Conservation (phyloP, 208 protist genomes). For the Acanthamoeba lenticulata region DNA sequence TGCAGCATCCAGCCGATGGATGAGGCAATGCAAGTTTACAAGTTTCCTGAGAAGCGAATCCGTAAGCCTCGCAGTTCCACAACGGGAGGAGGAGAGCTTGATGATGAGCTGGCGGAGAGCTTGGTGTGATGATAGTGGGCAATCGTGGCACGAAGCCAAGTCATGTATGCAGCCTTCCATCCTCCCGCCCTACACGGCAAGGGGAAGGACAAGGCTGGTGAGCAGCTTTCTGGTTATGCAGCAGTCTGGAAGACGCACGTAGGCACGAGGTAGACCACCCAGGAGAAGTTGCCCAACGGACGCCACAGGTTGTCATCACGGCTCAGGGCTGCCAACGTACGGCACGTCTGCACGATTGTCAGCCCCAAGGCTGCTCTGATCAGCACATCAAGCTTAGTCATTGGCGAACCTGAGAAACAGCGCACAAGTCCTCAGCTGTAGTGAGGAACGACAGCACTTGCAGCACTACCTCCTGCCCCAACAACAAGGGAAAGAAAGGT, state of each 20-base stretch:
- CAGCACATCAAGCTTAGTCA: not conserved
- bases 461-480: not conserved
- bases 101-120: too few species aligned
- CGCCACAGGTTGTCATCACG: not conserved
- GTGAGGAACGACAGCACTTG: not conserved
- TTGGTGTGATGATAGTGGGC: too few species aligned
- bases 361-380: not conserved
- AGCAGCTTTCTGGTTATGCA: not conserved
- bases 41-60: too few species aligned
- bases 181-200: not conserved
- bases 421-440: slow-evolving; percentile 3
- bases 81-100: not conserved
- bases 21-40: not conserved
- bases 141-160: not conserved
- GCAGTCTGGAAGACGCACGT: not conserved
- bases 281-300: not conserved
- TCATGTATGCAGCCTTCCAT: slow-evolving; percentile 8
- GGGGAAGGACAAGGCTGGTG: not conserved
- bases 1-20: not conserved
- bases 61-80: not conserved
- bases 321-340: not conserved
- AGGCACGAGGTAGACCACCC: not conserved
- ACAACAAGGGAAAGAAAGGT: too few species aligned
- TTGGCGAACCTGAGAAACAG: not conserved
- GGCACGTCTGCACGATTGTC: not conserved